phyloP scores from a whole-genome alignment of 2,329 filamentous ascomycete species.

The Volutella citrinella region DNA sequence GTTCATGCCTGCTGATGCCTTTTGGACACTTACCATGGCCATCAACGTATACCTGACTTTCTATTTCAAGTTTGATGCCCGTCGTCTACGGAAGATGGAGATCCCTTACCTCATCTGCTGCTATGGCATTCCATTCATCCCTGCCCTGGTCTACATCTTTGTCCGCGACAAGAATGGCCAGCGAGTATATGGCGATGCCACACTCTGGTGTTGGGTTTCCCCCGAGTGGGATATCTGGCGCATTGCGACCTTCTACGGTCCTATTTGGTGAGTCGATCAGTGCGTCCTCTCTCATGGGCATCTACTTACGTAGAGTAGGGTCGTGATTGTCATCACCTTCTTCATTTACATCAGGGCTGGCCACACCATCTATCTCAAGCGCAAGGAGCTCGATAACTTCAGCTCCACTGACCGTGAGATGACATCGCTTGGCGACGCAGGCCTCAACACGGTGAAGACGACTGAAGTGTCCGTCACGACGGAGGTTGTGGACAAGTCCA shows the following conservation, averaged over 20 bases:
- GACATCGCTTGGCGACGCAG: slow-evolving; percentile 39
- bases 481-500: slow-evolving; percentile 33
- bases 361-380: slow-evolving; percentile 64
- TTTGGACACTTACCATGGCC: slow-evolving; percentile 80
- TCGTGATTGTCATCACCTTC: slow-evolving; percentile 59
- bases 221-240: slow-evolving; percentile 67
- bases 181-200: slow-evolving; percentile 70
- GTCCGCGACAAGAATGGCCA: slow-evolving; percentile 49
- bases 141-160: slow-evolving; percentile 66
- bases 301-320: slow-evolving; percentile 38
- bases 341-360: slow-evolving; percentile 67
- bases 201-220: slow-evolving; percentile 78
- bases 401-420: slow-evolving; percentile 44
- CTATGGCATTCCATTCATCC: slow-evolving; percentile 71
- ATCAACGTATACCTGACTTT: slow-evolving; percentile 81
- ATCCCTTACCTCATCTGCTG: slow-evolving; percentile 66
- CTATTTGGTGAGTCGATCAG: slow-evolving; percentile 55
- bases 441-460: slow-evolving; percentile 51
- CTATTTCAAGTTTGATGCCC: slow-evolving; percentile 67
- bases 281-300: too few relatives aligned
- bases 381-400: slow-evolving; percentile 58
- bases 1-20: slow-evolving; percentile 74
- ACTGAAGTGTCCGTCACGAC: slow-evolving; percentile 64
- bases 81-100: slow-evolving; percentile 64
- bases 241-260: slow-evolving; percentile 71